A percentile compares a stretch with the other conserved stretches of the same genome.
phyloP scores from a whole-genome alignment of 768 basidiomycete species.

The Kwoniella dejecticola region DNA sequence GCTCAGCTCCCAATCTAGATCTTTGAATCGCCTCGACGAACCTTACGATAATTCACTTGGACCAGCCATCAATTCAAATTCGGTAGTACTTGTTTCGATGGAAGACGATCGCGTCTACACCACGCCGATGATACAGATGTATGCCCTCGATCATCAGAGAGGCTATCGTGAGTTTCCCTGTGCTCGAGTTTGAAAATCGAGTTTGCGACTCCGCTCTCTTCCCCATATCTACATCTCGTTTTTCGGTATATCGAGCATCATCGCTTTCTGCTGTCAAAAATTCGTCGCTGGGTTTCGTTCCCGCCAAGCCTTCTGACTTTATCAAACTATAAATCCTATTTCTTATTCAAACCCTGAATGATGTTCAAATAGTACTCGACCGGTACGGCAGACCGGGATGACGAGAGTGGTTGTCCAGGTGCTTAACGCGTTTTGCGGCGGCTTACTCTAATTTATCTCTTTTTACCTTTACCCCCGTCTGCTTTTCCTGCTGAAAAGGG shows the following conservation, averaged over 20 bases:
- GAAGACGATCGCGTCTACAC: neutral
- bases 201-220: neutral
- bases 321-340: slow-evolving; percentile 5
- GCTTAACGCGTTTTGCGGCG: neutral
- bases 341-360: neutral
- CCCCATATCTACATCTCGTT: neutral
- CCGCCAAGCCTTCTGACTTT: slow-evolving; percentile 7
- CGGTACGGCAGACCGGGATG: slow-evolving; percentile 9
- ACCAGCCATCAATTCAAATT: slow-evolving; percentile 3
- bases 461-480: neutral
- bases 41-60: no score
- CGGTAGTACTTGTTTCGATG: neutral
- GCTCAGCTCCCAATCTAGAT: no score
- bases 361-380: neutral
- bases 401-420: slow-evolving; percentile 5
- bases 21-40: no score
- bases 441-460: slow-evolving; percentile 1
- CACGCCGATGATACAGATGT: neutral
- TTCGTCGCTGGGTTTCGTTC: neutral
- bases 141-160: neutral
- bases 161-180: slow-evolving; percentile 1
- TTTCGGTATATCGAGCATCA: no score
- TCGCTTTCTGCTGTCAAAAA: neutral
- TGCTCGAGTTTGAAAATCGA: neutral
- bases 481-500: neutral